phyloP scores from a whole-genome alignment of 129 eudicot genomes.

The Mikania micrantha region DNA sequence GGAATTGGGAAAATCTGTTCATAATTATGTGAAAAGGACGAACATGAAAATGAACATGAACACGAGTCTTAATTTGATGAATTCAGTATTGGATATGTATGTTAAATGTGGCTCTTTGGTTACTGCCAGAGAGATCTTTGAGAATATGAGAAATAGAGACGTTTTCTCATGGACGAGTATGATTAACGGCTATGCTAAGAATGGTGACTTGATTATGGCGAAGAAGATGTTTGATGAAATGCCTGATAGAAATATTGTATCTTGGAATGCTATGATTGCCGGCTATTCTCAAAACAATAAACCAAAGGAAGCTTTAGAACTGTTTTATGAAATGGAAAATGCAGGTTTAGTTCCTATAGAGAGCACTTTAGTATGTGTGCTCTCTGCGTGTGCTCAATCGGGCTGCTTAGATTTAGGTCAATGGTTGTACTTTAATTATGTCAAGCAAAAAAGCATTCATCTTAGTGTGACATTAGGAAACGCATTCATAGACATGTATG shows the following conservation, averaged over 20 bases:
- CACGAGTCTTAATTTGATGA: constrained; percentile 37
- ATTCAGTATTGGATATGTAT: constrained; percentile 70
- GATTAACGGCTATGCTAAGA: constrained; percentile 55
- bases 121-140: constrained; percentile 49
- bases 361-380: constrained; percentile 45
- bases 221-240: constrained; percentile 58
- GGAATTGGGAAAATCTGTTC: constrained; percentile 35
- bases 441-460: constrained; percentile 34
- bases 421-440: constrained; percentile 58
- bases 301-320: constrained; percentile 53
- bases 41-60: constrained; percentile 23
- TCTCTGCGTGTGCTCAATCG: constrained; percentile 58
- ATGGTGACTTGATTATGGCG: constrained; percentile 36
- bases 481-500: constrained; percentile 72
- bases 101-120: constrained; percentile 53
- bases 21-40: constrained; percentile 25
- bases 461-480: constrained; percentile 50
- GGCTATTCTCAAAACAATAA: constrained; percentile 42
- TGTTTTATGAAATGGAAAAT: constrained; percentile 49
- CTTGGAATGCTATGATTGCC: constrained; percentile 67
- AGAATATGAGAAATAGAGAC: constrained; percentile 44
- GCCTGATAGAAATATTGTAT: constrained; percentile 52
- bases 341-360: constrained; percentile 54
- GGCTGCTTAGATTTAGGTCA: constrained; percentile 68
- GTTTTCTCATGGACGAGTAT: constrained; percentile 68